Evolutionary conservation across 2,329 filamentous ascomycete genomes (phyloP).

Genomic region (Pestalotiopsis sp.): DNA sequence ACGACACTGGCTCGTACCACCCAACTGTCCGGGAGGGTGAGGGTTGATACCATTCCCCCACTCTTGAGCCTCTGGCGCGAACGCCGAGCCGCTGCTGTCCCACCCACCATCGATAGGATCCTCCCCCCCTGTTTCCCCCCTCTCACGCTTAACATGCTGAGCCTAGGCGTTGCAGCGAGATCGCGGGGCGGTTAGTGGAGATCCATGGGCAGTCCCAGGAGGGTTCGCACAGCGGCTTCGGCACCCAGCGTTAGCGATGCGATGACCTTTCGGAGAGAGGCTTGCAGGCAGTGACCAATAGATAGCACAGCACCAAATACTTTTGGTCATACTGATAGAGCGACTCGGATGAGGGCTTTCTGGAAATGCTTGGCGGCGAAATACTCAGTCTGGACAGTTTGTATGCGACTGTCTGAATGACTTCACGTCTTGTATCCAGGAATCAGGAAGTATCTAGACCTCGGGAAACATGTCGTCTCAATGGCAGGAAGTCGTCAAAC

Average conservation of each 20-base stretch:
- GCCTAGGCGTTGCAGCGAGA: not conserved
- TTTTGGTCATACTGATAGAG: too few species aligned
- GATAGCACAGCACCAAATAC: not conserved
- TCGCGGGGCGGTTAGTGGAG: not conserved
- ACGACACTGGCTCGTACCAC: not conserved
- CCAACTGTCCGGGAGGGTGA: not conserved
- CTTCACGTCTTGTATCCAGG: not conserved
- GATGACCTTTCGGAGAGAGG: not conserved
- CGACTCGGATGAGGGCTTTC: too few species aligned
- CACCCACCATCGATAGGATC: not conserved
- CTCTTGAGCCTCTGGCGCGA: not conserved
- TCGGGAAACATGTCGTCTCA: not conserved
- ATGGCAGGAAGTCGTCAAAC: constrained; percentile 9
- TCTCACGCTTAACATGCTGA: not conserved
- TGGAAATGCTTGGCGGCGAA: too few species aligned
- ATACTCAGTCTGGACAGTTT: too few species aligned
- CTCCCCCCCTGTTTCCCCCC: not conserved
- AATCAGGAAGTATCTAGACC: not conserved
- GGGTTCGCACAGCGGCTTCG: not conserved
- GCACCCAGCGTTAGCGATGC: not conserved
- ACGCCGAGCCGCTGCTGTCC: not conserved
- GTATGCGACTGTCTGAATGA: not conserved
- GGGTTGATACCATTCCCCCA: not conserved
- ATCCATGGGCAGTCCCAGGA: not conserved
- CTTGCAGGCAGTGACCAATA: not conserved